phyloP scores from a whole-genome alignment of 2,329 filamentous ascomycete species.

The Aspergillus candidus region DNA sequence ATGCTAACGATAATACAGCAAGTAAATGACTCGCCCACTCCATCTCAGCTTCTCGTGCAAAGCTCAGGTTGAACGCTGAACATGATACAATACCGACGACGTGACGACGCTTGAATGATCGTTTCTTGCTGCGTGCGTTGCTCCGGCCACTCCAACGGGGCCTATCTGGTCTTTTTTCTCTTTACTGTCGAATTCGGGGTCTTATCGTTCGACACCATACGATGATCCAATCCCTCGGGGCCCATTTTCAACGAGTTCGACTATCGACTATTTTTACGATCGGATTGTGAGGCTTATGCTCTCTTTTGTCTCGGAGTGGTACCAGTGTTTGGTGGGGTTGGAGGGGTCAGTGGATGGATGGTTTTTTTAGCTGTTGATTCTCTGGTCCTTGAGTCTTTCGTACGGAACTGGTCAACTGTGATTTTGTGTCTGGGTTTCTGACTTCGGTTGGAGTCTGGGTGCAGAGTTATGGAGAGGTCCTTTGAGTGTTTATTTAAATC shows the following conservation, averaged over 20 bases:
- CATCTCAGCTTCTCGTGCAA: slow-evolving; percentile 45
- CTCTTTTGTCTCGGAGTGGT: slow-evolving; percentile 20
- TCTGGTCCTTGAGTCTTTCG: slow-evolving; percentile 15
- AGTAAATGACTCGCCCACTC: slow-evolving; percentile 60
- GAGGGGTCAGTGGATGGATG: slow-evolving; percentile 18
- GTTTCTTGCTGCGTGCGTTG: slow-evolving; percentile 17
- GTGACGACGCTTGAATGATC: slow-evolving; percentile 28
- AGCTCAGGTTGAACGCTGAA: slow-evolving; percentile 36
- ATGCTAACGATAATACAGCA: slow-evolving; percentile 46
- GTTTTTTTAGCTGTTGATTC: slow-evolving; percentile 10
- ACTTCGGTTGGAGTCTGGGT: slow-evolving; percentile 11
- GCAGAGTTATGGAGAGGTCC: slow-evolving; percentile 32
- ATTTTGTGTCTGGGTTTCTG: slow-evolving; percentile 13
- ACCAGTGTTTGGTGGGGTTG: slow-evolving; percentile 34
- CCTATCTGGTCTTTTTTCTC: slow-evolving; percentile 17
- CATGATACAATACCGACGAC: slow-evolving; percentile 28
- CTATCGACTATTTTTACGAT: slow-evolving; percentile 13
- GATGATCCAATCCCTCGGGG: slow-evolving; percentile 23
- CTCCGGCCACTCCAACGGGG: slow-evolving; percentile 17
- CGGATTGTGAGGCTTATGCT: slow-evolving; percentile 16
- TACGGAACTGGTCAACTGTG: slow-evolving; percentile 35
- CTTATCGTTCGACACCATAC: slow-evolving; percentile 23
- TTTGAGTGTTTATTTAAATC: slow-evolving; percentile 28
- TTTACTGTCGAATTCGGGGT: slow-evolving; percentile 22
- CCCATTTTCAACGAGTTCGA: slow-evolving; percentile 26